Conservation (phyloP, 1,284 basidiomycete genomes). For the Ustilago trichophora region DNA sequence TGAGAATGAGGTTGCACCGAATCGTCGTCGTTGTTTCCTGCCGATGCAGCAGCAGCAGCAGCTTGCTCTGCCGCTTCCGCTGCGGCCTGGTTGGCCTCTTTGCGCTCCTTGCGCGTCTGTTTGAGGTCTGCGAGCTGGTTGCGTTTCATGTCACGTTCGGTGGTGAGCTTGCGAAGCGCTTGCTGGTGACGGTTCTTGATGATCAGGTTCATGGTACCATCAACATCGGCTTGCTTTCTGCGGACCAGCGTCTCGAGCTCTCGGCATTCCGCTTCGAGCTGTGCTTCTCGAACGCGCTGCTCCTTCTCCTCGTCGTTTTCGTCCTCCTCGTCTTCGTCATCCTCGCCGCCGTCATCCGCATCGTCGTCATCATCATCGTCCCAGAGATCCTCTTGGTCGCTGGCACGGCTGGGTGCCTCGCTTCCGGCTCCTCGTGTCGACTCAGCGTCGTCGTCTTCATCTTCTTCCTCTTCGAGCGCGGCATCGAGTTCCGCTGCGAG, state of each 20-base stretch:
- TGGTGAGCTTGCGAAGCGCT: conserved; percentile 57
- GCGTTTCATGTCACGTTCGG: conserved; percentile 63
- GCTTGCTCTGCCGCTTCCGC: conserved; percentile 45
- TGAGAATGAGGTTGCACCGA: conserved; percentile 9
- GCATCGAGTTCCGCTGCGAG: conserved; percentile 69
- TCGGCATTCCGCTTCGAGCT: conserved; percentile 63
- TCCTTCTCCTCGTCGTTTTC: conserved; percentile 64
- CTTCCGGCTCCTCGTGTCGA: conserved; percentile 62
- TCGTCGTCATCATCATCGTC: conserved; percentile 63
- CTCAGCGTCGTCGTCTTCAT: conserved; percentile 73
- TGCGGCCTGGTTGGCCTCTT: conserved; percentile 55
- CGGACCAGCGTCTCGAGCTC: conserved; percentile 64
- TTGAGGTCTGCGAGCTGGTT: conserved; percentile 59
- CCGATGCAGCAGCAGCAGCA: conserved; percentile 12
- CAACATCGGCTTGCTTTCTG: conserved; percentile 61
- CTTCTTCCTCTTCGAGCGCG: conserved; percentile 67
- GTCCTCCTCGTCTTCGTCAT: conserved; percentile 75
- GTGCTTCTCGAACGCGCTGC: conserved; percentile 59
- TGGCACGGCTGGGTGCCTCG: conserved; percentile 52
- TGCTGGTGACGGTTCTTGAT: conserved; percentile 64
- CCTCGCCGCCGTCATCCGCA: conserved; percentile 79
- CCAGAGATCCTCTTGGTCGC: conserved; percentile 57
- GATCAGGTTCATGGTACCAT: conserved; percentile 60
- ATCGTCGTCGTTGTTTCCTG: conserved; percentile 13
- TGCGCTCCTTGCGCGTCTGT: conserved; percentile 55